A percentile compares a stretch with the other conserved stretches of the same genome.
Evolutionary conservation across 345 rosid species (phyloP).

Genomic region (Fremontodendron californicum): DNA sequence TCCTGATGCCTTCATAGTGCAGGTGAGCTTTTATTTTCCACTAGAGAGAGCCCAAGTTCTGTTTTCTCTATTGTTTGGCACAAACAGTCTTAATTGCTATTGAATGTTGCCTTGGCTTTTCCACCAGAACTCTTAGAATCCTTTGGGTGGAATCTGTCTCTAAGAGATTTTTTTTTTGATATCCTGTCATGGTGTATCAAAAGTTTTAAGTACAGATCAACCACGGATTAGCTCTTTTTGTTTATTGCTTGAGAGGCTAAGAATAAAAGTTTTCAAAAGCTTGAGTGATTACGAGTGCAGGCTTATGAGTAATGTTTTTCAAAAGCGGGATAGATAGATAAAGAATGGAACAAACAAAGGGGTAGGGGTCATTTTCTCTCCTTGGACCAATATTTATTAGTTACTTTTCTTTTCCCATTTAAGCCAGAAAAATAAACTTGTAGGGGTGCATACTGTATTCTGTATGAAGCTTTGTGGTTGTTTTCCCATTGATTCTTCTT

Average conservation of each 20-base stretch:
- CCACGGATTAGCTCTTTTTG: background rate
- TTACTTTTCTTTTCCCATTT: background rate
- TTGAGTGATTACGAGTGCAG: background rate
- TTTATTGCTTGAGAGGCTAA: background rate
- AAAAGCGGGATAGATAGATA: background rate
- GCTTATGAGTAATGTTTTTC: background rate
- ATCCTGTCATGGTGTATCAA: no score
- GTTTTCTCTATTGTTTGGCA: background rate
- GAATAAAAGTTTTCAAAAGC: background rate
- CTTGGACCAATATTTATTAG: background rate
- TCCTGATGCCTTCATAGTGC: conserved; percentile 84
- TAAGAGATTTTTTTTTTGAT: background rate
- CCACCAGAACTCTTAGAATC: background rate
- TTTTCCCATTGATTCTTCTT: background rate
- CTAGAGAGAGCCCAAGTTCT: background rate
- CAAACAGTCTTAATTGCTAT: background rate
- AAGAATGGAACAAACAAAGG: background rate
- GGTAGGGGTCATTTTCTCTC: background rate
- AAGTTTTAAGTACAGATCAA: background rate
- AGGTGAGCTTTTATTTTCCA: conserved; percentile 42
- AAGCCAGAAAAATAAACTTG: background rate
- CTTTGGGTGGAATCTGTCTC: background rate
- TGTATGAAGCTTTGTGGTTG: background rate
- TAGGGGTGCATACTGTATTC: background rate
- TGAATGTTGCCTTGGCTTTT: background rate